Evolutionary conservation across 1,139 yeast species (phyloP).

Genomic region (Hemisphaericaspora lyxosophila): DNA sequence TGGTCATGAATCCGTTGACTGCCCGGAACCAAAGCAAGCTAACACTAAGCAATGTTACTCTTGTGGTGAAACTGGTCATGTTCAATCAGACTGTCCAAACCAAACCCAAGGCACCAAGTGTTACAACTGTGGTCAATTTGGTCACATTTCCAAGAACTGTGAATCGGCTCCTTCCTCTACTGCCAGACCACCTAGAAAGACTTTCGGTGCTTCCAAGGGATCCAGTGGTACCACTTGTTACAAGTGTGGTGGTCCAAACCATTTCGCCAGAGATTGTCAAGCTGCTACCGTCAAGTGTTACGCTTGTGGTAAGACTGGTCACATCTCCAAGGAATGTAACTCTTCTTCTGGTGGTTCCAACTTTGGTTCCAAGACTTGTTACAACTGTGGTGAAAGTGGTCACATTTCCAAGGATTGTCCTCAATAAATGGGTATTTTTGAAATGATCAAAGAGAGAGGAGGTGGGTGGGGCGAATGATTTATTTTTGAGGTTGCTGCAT

Average conservation of each 20-base stretch:
- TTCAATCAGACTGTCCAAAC: conserved; percentile 65
- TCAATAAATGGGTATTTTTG: too few species aligned
- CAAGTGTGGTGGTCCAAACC: conserved; percentile 94
- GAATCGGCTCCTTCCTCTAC: conserved; percentile 23
- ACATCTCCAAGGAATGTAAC: conserved; percentile 81
- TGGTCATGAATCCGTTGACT: conserved; percentile 86
- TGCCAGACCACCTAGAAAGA: conserved; percentile 3
- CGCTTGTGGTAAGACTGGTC: conserved; percentile 90
- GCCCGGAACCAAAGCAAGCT: conserved; percentile 84
- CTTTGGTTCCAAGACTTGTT: conserved; percentile 47
- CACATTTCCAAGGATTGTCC: conserved; percentile 40
- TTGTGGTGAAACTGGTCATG: conserved; percentile 75
- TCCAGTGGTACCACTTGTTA: conserved; percentile 65
- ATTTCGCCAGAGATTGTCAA: conserved; percentile 88
- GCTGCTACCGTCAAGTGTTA: conserved; percentile 77
- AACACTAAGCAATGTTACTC: conserved; percentile 86
- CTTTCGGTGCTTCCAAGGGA: conserved; percentile 14
- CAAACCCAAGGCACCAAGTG: conserved; percentile 51
- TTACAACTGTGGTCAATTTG: conserved; percentile 66
- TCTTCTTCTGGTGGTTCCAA: conserved; percentile 41
- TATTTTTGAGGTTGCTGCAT: conserved; percentile 2
- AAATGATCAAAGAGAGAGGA: conserved; percentile 3
- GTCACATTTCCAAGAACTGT: conserved; percentile 82
- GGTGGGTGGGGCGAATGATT: conserved; percentile 2
- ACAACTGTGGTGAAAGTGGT: conserved; percentile 41